phyloP scores from a whole-genome alignment of 2,329 filamentous ascomycete genomes.

The Pseudocercospora musae region DNA sequence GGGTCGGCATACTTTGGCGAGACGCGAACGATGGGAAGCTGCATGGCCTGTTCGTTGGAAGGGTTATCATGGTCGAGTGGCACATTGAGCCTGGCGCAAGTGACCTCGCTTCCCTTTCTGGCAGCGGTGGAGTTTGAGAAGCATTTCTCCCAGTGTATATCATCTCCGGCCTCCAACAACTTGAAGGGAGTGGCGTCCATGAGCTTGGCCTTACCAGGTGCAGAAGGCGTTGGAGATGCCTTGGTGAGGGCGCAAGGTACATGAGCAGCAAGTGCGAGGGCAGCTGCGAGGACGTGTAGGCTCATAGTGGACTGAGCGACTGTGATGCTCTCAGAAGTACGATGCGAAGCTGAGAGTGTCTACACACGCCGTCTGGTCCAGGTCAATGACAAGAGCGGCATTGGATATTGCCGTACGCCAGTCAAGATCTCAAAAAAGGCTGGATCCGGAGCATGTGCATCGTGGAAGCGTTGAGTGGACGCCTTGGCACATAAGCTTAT shows the following conservation, averaged over 20 bases:
- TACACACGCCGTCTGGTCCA: too few species aligned
- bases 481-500: too few species aligned
- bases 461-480: too few species aligned
- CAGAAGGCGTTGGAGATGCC: not conserved
- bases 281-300: too few species aligned
- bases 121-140: not conserved
- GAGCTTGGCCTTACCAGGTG: not conserved
- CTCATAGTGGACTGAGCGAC: too few species aligned
- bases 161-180: not conserved
- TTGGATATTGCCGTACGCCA: too few species aligned
- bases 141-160: not conserved
- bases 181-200: not conserved
- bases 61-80: not conserved
- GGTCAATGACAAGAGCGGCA: too few species aligned
- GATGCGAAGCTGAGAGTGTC: too few species aligned
- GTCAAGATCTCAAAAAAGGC: too few species aligned
- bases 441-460: too few species aligned
- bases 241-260: not conserved
- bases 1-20: not conserved
- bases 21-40: not conserved
- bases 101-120: not conserved
- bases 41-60: not conserved
- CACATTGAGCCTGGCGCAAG: not conserved
- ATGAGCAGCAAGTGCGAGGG: not conserved
- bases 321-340: too few species aligned